A percentile compares a stretch with the other conserved stretches of the same genome.
Evolutionary conservation across 345 rosid genomes (phyloP).

Genomic region (Crucihimalaya himalaica): DNA sequence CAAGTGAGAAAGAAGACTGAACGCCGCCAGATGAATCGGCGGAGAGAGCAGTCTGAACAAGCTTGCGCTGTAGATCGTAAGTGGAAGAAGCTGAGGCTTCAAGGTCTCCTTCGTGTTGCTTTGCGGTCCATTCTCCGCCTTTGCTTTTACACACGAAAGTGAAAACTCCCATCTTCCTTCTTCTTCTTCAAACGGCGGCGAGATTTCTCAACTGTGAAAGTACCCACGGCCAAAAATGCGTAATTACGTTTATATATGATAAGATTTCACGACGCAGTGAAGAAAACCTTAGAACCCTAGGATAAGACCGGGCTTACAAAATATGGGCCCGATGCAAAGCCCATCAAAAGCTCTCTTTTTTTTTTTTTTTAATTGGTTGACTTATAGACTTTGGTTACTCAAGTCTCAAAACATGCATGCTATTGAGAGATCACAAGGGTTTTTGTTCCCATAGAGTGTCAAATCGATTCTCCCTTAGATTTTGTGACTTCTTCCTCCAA

Average conservation of each 20-base stretch:
- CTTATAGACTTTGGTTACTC: no score
- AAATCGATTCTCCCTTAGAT: no score
- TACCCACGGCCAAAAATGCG: neutral
- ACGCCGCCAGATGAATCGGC: constrained; percentile 73
- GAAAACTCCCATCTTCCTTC: constrained; percentile 60
- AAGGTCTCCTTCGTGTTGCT: constrained; percentile 76
- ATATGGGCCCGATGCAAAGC: neutral
- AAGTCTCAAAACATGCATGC: no score
- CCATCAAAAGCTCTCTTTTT: neutral
- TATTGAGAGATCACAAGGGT: no score
- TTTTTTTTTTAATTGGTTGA: no score
- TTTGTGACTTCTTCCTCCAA: no score
- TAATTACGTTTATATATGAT: constrained; percentile 17
- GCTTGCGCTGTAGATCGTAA: constrained; percentile 71
- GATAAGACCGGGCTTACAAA: neutral
- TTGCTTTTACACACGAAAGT: constrained; percentile 67
- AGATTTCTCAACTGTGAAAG: constrained; percentile 7
- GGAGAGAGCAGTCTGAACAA: constrained; percentile 67
- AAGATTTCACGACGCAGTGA: neutral
- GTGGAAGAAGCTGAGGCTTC: constrained; percentile 68
- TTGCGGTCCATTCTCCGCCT: constrained; percentile 69
- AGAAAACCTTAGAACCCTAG: constrained; percentile 10
- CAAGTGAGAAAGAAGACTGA: constrained; percentile 73
- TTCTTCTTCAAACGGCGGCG: constrained; percentile 28
- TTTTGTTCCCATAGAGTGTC: no score